Evolutionary conservation across 768 basidiomycete genomes (phyloP).

Genomic region (Ramaria rubella): DNA sequence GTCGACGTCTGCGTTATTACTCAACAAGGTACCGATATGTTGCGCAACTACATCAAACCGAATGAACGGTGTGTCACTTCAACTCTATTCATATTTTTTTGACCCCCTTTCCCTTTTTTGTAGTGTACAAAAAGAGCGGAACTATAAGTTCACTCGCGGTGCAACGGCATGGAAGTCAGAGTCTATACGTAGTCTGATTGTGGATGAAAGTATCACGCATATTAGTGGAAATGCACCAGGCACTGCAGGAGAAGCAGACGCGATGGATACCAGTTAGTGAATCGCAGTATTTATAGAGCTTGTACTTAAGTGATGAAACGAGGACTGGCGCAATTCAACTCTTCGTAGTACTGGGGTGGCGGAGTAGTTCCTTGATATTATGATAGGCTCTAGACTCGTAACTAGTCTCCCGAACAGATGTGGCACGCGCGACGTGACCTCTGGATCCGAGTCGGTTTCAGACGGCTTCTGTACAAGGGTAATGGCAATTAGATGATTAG

Average conservation of each 20-base stretch:
- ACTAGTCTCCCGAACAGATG: too few species aligned
- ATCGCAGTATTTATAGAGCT: too few species aligned
- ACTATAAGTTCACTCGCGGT: conserved; percentile 68
- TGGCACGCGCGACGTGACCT: too few species aligned
- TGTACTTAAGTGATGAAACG: too few species aligned
- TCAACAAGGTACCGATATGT: conserved; percentile 78
- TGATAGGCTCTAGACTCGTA: too few species aligned
- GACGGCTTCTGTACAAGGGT: too few species aligned
- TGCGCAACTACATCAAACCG: conserved; percentile 90
- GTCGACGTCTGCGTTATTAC: conserved; percentile 97
- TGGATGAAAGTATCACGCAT: conserved; percentile 59
- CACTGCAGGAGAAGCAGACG: conserved; percentile 42
- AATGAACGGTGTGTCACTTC: conserved; percentile 50
- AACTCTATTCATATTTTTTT: not conserved
- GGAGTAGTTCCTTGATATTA: too few species aligned
- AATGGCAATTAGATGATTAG: too few species aligned
- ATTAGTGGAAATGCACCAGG: conserved; percentile 19
- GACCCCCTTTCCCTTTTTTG: conserved; percentile 4
- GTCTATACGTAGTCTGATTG: conserved; percentile 61
- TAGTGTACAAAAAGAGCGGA: conserved; percentile 16
- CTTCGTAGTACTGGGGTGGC: too few species aligned
- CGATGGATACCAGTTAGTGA: conserved; percentile 71
- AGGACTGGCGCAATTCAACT: too few species aligned
- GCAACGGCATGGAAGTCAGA: conserved; percentile 89
- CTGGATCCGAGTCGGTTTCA: too few species aligned